Evolutionary conservation across 2,329 filamentous ascomycete species (phyloP), one percentile per base, ranked within the genome.

Genomic region (Metarhizium robertsii): DNA sequence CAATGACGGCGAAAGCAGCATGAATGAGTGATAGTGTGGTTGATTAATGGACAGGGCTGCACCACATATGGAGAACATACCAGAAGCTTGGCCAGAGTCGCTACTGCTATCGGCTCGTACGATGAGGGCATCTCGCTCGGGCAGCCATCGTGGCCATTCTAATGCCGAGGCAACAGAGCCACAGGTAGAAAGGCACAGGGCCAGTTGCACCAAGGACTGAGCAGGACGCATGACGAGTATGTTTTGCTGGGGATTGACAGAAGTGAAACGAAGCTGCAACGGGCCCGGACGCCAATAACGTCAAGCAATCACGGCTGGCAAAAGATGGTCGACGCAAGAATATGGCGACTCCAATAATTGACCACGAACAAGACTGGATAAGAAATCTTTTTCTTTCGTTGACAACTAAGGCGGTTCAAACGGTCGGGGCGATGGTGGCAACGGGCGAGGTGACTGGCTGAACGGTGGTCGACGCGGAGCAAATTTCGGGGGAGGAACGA

Each of bases 71-170:
- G 3, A 8, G 18, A 48, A 56, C 58, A 50, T 61, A 55, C 55
- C 57, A 29, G 55, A 54, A 25, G 60, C 48, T 20, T 58, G 42
- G 20, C 45, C 49, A n/a, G 55, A 40, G 13, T 57, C 52, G 47
- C 56, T 40, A 40, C 70, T 45, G 40, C n/a, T 67, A 59, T 78
- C 71, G 59, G 73, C 72, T 57, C 79, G 75, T 52, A 79, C 79
- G 45, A 84, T 69, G 40, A 86, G 65, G 14, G 76, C 65, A 59
- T 83, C 76, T 40, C 76, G 50, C 13, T 79, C 74, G 18, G 80
- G 80, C 42, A 84, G 69, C 75, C 78, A 83, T 59, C 67, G 69
- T 20, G 80, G 77, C 81, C 80, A 84, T 55, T 76, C 80, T 54
- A 78, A 74, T n/a, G 75, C 75, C 25, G 79, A 74, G 14, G 75